phyloP scores from a whole-genome alignment of 352 stramenopile genomes.

The Pythium phragmitis region DNA sequence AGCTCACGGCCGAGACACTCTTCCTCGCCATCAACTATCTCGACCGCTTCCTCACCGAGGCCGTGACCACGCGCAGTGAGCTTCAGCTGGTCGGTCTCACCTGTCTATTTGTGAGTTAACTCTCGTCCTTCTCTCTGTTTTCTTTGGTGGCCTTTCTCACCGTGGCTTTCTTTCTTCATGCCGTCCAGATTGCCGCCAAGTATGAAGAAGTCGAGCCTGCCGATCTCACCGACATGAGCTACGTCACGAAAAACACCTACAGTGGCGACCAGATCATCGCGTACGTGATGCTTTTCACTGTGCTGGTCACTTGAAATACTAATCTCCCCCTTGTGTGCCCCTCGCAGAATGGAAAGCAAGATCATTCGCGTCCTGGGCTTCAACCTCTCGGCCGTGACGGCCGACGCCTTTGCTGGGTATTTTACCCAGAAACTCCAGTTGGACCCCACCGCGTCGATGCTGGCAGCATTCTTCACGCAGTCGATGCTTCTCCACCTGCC shows the following conservation, averaged over 20 bases:
- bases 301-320: background rate
- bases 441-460: constrained; percentile 35
- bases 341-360: constrained; percentile 89
- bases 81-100: constrained; percentile 98
- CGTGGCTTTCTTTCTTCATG: background rate
- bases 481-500: constrained; percentile 56
- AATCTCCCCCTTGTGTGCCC: no score
- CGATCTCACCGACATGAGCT: constrained; percentile 96
- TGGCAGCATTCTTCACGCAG: constrained; percentile 65
- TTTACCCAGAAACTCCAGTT: constrained; percentile 88
- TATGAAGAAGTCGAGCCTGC: constrained; percentile 99
- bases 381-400: constrained; percentile 94
- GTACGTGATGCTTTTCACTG: constrained; percentile 23
- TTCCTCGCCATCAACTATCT: constrained; percentile 99
- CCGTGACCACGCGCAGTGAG: constrained; percentile 88
- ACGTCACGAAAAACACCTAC: constrained; percentile 98
- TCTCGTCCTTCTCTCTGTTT: background rate
- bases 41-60: constrained; percentile 94
- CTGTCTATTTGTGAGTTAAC: constrained; percentile 79
- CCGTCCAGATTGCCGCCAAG: constrained; percentile 92
- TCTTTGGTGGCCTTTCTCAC: background rate
- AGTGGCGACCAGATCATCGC: constrained; percentile 66
- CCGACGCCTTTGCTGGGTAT: constrained; percentile 94
- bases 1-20: constrained; percentile 96
- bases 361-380: constrained; percentile 97